A percentile compares a stretch with the other conserved stretches of the same genome.
Evolutionary conservation across 768 basidiomycete genomes (phyloP).

Genomic region (Serendipita sp.): DNA sequence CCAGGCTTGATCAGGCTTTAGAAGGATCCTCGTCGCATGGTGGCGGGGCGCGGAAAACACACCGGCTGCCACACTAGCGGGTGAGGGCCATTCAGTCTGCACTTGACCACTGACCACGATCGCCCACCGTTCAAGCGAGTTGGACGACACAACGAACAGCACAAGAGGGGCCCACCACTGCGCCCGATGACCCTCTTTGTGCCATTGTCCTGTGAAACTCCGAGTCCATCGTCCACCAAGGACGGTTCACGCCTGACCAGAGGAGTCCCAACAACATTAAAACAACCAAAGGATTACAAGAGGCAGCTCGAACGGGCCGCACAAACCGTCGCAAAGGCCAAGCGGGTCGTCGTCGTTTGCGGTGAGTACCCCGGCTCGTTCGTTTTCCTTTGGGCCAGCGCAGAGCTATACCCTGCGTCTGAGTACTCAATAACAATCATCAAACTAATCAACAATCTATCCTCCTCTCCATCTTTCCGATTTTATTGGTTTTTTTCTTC

Average conservation of each 20-base stretch:
- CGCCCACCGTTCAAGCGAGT: background rate
- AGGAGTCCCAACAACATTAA: background rate
- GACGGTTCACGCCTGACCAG: background rate
- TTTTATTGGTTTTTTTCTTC: background rate
- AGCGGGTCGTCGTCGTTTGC: conserved; percentile 71
- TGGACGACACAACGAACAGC: background rate
- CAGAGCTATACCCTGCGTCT: conserved; percentile 74
- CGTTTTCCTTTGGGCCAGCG: conserved; percentile 25
- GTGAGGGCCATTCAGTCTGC: background rate
- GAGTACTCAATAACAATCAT: conserved; percentile 58
- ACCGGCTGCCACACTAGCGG: background rate
- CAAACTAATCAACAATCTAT: background rate
- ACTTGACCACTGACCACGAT: background rate
- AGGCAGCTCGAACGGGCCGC: conserved; percentile 14
- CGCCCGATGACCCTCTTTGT: background rate
- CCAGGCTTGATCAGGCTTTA: too few species aligned
- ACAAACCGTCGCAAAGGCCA: conserved; percentile 52
- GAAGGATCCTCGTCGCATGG: too few species aligned
- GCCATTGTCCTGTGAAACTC: background rate
- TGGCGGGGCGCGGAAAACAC: too few species aligned
- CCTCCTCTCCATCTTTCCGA: background rate
- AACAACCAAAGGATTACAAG: background rate
- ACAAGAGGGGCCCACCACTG: background rate
- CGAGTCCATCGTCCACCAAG: background rate
- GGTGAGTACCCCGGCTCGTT: conserved; percentile 32